Base-by-base conservation (phyloP, 176 grass and related monocot genomes). In the Musa schizocarpa region DNA sequence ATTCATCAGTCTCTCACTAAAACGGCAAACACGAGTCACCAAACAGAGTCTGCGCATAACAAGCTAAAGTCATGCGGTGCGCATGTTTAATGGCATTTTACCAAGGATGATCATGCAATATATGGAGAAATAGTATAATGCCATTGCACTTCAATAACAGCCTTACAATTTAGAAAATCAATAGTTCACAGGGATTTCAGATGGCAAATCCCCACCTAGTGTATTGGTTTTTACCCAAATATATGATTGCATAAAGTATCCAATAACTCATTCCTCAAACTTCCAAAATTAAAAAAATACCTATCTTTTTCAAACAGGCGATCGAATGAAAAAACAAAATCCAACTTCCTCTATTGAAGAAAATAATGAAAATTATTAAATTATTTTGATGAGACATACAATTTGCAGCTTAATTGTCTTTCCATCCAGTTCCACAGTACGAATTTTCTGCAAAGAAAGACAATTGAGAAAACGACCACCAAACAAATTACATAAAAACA, bases 361-460 rank as follows among this genome's bases (percentile, higher is more conserved):
- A 19, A 19, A 17, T 71, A 52, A 27, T 43, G 34, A 79, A 82
- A 21, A 19, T 1, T 34, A 17, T 20, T 62, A 16, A 23, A 71
- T 58, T 11, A 34, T 59, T 52, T 23, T 14, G 4, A 62, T 64
- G 78, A 2, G 19, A 52, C 93, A 88, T 69, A 96, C 93, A 85
- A 96, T 96, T 68, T 96, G 93, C 24, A 92, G 82, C 74, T 96
- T 96, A 22, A 96, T 85, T 2, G 78, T 86, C 87, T 92, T 96
- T 11, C 87, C 87, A 77, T 96, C 87, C 10, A 86, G 83, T 78
- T 96, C 93, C 9, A 90, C 50, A 0, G 93, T 96, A 12, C 89
- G 81, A 55, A 96, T 92, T 96, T 92, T 96, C 93, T 96, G 85
- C n/a, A 9, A 11, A 43, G 3, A 17, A 71, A 71, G 49, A n/a